Evolutionary conservation across 768 basidiomycete genomes (phyloP), one percentile per base, ranked within the genome.

Genomic region (Nidularia pulvinata): DNA sequence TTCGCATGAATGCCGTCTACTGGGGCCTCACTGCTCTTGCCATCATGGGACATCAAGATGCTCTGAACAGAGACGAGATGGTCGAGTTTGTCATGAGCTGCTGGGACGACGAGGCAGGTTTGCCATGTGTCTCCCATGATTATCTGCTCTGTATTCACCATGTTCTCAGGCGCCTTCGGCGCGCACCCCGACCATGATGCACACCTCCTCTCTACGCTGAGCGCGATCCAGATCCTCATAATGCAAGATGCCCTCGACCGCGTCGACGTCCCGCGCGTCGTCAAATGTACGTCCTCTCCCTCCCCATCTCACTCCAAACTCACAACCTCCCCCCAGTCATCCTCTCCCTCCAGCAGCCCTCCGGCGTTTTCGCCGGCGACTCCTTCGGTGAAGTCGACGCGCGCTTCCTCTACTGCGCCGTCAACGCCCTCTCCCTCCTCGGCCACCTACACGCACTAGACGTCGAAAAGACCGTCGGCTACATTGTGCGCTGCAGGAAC

Each of bases 1-100:
- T 98, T 6, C 90, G 96, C 6, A 77, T 99, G 70, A 98, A 98
- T 68, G 96, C 95, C 2, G 78, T 98, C 6, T 99, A 97, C 69
- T 99, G 97, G 97, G 97, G 94, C 6, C 75, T 95, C 39, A 93
- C 90, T 0, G 94, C 97, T 0, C 73, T 96, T 2, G 89, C 81
- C 36, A 76, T 94, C 46, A 90, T 98, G 86, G 83, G 80, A 1
- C 81, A 80, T 45, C 74, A 83, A 51, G 89, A 95, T 48, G 93
- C 93, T 0, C 74, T 99, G 49, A 81, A 90, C 59, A 73, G 86
- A 39, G 84, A 93, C 25, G 93, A 93, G 57, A 91, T 91, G 81
- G 81, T 98, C 33, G 79, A 79, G 2, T 98, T 91, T 66, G 93
- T 98, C 49, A 82, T 95, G 85, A 88, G 85, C 59, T 99, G 97